Evolutionary conservation across 352 stramenopile genomes (phyloP).

Genomic region (Phytophthora chlamydospora): DNA sequence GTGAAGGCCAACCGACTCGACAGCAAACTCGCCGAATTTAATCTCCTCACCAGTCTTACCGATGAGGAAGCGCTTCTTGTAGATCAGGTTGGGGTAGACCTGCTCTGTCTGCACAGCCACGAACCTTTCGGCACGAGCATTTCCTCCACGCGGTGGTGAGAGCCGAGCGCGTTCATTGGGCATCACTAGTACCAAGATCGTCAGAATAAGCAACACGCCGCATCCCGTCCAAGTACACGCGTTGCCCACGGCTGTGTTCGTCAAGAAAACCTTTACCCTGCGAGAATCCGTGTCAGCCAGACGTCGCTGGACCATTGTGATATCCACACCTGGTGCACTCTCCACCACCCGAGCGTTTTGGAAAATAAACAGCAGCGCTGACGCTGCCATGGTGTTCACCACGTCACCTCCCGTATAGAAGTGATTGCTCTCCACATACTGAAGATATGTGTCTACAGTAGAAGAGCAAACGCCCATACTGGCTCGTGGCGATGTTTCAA

Average conservation of each 20-base stretch:
- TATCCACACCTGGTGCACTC: slow-evolving; percentile 16
- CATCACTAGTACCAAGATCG: slow-evolving; percentile 50
- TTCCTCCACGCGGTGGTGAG: slow-evolving; percentile 51
- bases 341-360: slow-evolving; percentile 51
- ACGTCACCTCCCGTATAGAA: slow-evolving; percentile 37
- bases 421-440: slow-evolving; percentile 36
- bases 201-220: slow-evolving; percentile 49
- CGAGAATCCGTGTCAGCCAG: slow-evolving; percentile 31
- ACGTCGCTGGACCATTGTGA: slow-evolving; percentile 28
- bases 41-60: slow-evolving; percentile 73
- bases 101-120: slow-evolving; percentile 74
- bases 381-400: slow-evolving; percentile 46
- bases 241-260: slow-evolving; percentile 65
- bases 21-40: slow-evolving; percentile 73
- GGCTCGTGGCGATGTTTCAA: slow-evolving; percentile 20
- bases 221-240: slow-evolving; percentile 56
- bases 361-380: slow-evolving; percentile 60
- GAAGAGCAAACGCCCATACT: slow-evolving; percentile 16
- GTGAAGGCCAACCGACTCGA: slow-evolving; percentile 66
- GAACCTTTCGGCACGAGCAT: slow-evolving; percentile 66
- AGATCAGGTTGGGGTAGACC: slow-evolving; percentile 75
- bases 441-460: slow-evolving; percentile 42
- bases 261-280: slow-evolving; percentile 52
- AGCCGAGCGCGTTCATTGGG: slow-evolving; percentile 63
- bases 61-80: slow-evolving; percentile 81